Conservation (phyloP, 345 rosid genomes). For the Geranium rotundifolium region DNA sequence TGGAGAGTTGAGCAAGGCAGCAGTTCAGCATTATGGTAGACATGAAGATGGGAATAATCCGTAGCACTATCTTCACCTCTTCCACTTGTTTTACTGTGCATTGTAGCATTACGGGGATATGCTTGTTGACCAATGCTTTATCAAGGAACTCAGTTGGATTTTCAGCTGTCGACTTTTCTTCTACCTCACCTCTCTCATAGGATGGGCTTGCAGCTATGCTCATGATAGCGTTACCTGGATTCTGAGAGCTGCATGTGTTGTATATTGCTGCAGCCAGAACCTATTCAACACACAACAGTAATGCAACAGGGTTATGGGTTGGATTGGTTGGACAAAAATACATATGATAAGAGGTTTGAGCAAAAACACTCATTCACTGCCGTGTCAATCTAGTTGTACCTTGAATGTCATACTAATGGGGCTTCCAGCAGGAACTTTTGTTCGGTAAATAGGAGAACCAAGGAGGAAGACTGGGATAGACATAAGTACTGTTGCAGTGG, state of each 20-base stretch:
- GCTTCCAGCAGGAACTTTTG: slow-evolving; percentile 60
- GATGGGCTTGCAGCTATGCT: slow-evolving; percentile 26
- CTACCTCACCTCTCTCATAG: slow-evolving; percentile 17
- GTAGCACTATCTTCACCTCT: slow-evolving; percentile 53
- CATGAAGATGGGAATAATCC: slow-evolving; percentile 63
- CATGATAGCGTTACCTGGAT: slow-evolving; percentile 24
- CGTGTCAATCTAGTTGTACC: slow-evolving; percentile 22
- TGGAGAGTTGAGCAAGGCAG: slow-evolving; percentile 88
- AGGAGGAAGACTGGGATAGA: slow-evolving; percentile 65
- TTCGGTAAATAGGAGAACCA: slow-evolving; percentile 55
- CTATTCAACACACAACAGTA: slow-evolving; percentile 20
- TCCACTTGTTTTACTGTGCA: slow-evolving; percentile 55
- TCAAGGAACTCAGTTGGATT: slow-evolving; percentile 33
- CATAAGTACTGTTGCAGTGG: slow-evolving; percentile 56
- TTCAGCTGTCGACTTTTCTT: slow-evolving; percentile 18
- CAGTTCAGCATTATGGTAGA: slow-evolving; percentile 79
- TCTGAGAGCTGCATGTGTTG: slow-evolving; percentile 20
- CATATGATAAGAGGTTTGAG: too few relatives aligned
- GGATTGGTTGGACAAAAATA: background rate
- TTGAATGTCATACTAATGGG: slow-evolving; percentile 69
- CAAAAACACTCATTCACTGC: too few relatives aligned
- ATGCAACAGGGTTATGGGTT: too few relatives aligned
- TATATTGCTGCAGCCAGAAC: slow-evolving; percentile 43
- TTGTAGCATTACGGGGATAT: slow-evolving; percentile 19
- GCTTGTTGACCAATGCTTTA: slow-evolving; percentile 24